Percentiles rank a stretch among this genome's conserved stretches.
These are phyloP conservation scores for Candida jianshihensis DNA, from an alignment of 805 yeast genomes.

Conservation along the genomic window DNA sequence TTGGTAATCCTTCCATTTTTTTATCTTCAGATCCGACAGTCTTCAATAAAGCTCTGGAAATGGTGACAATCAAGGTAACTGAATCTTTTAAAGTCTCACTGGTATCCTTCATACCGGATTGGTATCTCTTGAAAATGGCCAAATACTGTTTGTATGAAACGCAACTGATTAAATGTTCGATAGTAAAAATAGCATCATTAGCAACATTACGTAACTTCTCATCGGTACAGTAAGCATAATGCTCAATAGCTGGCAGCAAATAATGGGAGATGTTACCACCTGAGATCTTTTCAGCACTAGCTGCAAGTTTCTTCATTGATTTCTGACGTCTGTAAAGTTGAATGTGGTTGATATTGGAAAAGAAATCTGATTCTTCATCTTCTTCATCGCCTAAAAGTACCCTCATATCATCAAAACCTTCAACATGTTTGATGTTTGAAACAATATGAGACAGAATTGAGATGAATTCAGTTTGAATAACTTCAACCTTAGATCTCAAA, in stretches of 20 bases:
- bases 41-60: conserved; percentile 43
- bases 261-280: conserved; percentile 67
- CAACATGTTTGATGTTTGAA: conserved; percentile 32
- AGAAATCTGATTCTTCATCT: conserved; percentile 81
- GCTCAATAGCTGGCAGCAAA: conserved; percentile 79
- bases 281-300: conserved; percentile 37
- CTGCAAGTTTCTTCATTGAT: conserved; percentile 63
- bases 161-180: conserved; percentile 49
- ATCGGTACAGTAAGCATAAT: conserved; percentile 54
- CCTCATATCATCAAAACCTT: conserved; percentile 60
- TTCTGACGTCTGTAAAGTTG: conserved; percentile 82
- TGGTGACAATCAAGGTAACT: conserved; percentile 50
- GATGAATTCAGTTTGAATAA: conserved; percentile 66
- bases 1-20: conserved; percentile 29
- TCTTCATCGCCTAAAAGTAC: conserved; percentile 51
- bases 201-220: conserved; percentile 56
- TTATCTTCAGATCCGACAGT: conserved; percentile 23
- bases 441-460: conserved; percentile 60
- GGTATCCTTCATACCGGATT: conserved; percentile 40
- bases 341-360: conserved; percentile 69
- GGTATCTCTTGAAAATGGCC: conserved; percentile 66
- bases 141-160: conserved; percentile 76
- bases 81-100: conserved; percentile 47
- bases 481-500: conserved; percentile 51
- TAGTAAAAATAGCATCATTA: conserved; percentile 57